A percentile compares a stretch with the other conserved stretches of the same genome.
Evolutionary conservation across 805 yeast species (phyloP).

Genomic region (Pichia thaimueangensis): DNA sequence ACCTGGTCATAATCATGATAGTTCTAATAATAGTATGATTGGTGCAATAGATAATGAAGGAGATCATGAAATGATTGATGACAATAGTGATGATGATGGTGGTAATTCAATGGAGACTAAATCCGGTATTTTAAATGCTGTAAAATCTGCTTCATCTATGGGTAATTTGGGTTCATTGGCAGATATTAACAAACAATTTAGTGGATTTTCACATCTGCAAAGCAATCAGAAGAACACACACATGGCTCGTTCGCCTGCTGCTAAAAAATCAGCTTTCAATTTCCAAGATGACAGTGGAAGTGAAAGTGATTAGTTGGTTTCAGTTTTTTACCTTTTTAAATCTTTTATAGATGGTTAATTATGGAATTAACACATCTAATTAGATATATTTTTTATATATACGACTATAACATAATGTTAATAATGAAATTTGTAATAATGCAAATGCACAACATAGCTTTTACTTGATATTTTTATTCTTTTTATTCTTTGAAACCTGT

Average conservation of each 20-base stretch:
- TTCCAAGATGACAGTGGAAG: constrained; percentile 29
- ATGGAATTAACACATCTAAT: constrained; percentile 8
- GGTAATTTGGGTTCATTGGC: constrained; percentile 3
- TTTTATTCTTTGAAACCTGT: no score
- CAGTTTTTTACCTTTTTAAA: no score
- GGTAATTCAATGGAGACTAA: not conserved
- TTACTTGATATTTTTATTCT: no score
- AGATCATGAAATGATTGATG: constrained; percentile 1
- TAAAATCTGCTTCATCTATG: constrained; percentile 3
- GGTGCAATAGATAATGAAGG: not conserved
- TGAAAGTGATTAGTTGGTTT: no score
- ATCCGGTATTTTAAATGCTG: constrained; percentile 2
- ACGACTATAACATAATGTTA: no score
- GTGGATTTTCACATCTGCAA: no score
- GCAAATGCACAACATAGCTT: no score
- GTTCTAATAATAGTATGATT: not conserved
- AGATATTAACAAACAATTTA: constrained; percentile 6
- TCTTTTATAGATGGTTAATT: constrained; percentile 6
- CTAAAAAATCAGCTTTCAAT: constrained; percentile 1
- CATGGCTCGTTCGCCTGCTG: no score
- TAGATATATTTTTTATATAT: not conserved
- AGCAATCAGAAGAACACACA: no score
- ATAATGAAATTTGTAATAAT: no score
- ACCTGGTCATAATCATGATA: not conserved
- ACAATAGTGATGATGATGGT: not conserved